Evolutionary conservation across 2,329 filamentous ascomycete genomes (phyloP).

Genomic region (Penicillium paneum): DNA sequence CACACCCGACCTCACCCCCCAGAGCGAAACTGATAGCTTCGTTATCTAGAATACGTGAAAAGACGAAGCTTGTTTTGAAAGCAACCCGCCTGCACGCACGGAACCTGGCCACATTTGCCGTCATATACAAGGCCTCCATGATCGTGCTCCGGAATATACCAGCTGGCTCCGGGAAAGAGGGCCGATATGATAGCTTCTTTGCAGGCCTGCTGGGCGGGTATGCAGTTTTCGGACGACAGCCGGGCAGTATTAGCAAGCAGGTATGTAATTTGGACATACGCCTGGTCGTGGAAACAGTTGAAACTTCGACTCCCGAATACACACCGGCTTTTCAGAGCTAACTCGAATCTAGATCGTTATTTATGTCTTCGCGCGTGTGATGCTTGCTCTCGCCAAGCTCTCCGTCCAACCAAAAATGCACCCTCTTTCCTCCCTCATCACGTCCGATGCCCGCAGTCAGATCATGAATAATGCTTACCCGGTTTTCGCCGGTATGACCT

Average conservation of each 20-base stretch:
- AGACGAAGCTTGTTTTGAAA: slow-evolving; percentile 71
- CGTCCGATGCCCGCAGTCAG: slow-evolving; percentile 42
- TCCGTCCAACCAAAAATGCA: slow-evolving; percentile 62
- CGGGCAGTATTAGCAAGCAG: slow-evolving; percentile 79
- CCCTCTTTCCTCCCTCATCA: slow-evolving; percentile 43
- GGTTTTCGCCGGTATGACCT: slow-evolving; percentile 83
- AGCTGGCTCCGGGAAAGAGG: slow-evolving; percentile 53
- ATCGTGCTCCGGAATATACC: slow-evolving; percentile 64
- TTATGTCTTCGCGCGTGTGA: slow-evolving; percentile 92
- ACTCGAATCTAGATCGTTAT: slow-evolving; percentile 72
- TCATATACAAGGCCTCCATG: slow-evolving; percentile 84
- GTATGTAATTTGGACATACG: slow-evolving; percentile 19
- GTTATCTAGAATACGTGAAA: slow-evolving; percentile 63
- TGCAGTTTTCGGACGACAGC: slow-evolving; percentile 79
- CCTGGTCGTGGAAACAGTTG: not conserved
- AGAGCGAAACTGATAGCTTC: slow-evolving; percentile 13
- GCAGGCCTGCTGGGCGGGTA: slow-evolving; percentile 88
- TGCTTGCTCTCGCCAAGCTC: slow-evolving; percentile 78
- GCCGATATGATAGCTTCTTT: slow-evolving; percentile 78
- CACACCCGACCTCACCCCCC: slow-evolving; percentile 3
- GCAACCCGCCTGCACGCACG: slow-evolving; percentile 86
- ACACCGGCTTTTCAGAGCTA: not conserved
- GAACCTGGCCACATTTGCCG: slow-evolving; percentile 87
- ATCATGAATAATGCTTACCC: slow-evolving; percentile 80
- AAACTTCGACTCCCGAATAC: not conserved